These are phyloP conservation scores for Prunus armeniaca DNA, from an alignment of 306 rosid species.

Conservation along the genomic window DNA sequence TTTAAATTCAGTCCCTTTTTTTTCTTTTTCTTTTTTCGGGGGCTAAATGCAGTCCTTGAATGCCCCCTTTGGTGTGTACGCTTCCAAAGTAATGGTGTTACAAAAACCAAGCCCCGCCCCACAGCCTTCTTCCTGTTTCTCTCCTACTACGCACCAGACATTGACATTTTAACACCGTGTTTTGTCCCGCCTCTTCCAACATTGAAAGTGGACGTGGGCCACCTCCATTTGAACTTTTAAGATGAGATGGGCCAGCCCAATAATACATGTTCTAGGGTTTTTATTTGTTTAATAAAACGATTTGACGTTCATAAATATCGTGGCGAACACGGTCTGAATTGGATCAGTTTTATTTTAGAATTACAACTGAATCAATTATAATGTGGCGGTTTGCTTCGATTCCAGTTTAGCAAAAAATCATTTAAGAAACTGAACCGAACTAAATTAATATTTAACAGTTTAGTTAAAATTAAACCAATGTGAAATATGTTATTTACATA, in stretches of 20 bases:
- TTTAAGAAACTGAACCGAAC: too few species aligned
- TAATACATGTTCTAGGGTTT: neutral
- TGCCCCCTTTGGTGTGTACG: too few species aligned
- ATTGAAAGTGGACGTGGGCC: constrained; percentile 22
- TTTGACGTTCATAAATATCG: neutral
- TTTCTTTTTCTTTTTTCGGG: too few species aligned
- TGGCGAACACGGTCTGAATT: fast-evolving
- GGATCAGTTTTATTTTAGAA: too few species aligned
- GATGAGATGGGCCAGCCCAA: constrained; percentile 13
- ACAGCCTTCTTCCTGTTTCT: neutral
- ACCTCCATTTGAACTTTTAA: constrained; percentile 6
- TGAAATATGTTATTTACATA: neutral
- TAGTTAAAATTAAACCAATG: neutral
- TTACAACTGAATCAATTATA: too few species aligned
- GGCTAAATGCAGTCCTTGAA: neutral
- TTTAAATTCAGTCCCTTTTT: neutral
- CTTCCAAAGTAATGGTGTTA: neutral
- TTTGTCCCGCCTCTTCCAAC: constrained; percentile 21
- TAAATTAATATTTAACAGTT: too few species aligned
- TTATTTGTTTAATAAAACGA: neutral
- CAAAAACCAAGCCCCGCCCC: neutral
- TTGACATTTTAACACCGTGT: constrained; percentile 6
- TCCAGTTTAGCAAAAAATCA: too few species aligned
- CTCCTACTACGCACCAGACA: neutral
- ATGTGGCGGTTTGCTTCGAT: too few species aligned